Evolutionary conservation across 176 grass and related monocot genomes (phyloP), one percentile per base, ranked within the genome.

Genomic region (Rhynchospora breviuscula): DNA sequence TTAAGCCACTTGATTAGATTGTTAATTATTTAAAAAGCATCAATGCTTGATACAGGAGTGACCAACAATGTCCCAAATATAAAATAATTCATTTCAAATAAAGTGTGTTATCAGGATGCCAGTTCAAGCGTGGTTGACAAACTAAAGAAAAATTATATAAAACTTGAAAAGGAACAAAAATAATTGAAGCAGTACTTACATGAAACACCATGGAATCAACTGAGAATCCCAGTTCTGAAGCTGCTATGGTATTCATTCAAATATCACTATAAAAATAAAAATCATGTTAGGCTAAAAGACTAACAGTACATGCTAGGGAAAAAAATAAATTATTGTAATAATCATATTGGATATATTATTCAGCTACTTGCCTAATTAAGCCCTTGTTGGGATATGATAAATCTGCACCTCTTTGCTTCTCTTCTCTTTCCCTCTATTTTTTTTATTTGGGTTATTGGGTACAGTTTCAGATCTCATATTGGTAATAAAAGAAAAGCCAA

Each of bases 1-100:
- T 62, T 63, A 52, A 67, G 62, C 45, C 43, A 82, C 33, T 82
- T 68, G 44, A 82, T 82, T 82, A 68, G 33, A 81, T 10, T 46
- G 59, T 6, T 81, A 46, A 33, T 56, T 78, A 31, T 78, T 40
- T 17, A 31, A 78, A 22, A 54, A 31, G 23, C 14, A 78, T 78
- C 73, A 14, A 57, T 71, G 43, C 67, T 71, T 47, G 15, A 6
- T 15, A 8, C 66, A 18, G 7, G 66, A 71, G 67, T 47, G 43
- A 71, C 67, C 67, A 11, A 71, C 67, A 71, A 71, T 47, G 67
- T 46, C n/a, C 67, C 43, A 71, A 7, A 46, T 9, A 10, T n/a
- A 23, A 62, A 62, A 45, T 71, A 71, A 46, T 71, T 71, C 21
- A 21, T 71, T 10, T 54, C 46, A 76, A 29, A 8, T 1, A 77